Evolutionary conservation across 106 monocot species (phyloP).

Genomic region (Acanthochlamys bracteata): DNA sequence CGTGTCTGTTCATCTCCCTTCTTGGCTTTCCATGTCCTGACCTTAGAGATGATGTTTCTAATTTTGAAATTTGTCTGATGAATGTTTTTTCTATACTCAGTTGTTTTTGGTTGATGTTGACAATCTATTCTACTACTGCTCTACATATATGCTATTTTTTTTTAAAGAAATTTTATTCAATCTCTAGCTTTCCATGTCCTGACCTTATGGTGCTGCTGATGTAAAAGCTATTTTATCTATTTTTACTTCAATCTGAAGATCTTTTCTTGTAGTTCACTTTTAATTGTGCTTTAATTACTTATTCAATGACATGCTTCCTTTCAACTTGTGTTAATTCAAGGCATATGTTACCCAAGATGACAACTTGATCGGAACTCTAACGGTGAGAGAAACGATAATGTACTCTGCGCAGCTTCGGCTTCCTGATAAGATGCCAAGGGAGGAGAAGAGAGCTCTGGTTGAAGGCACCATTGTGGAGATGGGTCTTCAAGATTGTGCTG

Average conservation of each 20-base stretch:
- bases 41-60: not conserved
- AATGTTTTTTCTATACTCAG: not conserved
- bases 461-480: slow-evolving; percentile 74
- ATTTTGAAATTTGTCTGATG: not conserved
- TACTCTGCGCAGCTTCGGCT: slow-evolving; percentile 67
- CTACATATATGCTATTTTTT: not conserved
- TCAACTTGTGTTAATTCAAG: slow-evolving; percentile 14
- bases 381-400: slow-evolving; percentile 75
- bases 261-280: no score
- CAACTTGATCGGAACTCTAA: slow-evolving; percentile 70
- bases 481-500: slow-evolving; percentile 81
- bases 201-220: no score
- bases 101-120: not conserved
- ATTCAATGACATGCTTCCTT: no score
- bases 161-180: no score
- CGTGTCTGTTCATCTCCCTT: no score
- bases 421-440: slow-evolving; percentile 63
- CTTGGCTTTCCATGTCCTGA: not conserved
- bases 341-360: slow-evolving; percentile 92
- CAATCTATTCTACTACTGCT: not conserved
- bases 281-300: no score
- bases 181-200: no score
- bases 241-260: no score
- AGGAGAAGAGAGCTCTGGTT: slow-evolving; percentile 62
- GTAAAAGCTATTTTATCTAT: no score